These are phyloP conservation scores for Yarrowia osloensis DNA, from an alignment of 805 yeast genomes.

Conservation along the genomic window DNA sequence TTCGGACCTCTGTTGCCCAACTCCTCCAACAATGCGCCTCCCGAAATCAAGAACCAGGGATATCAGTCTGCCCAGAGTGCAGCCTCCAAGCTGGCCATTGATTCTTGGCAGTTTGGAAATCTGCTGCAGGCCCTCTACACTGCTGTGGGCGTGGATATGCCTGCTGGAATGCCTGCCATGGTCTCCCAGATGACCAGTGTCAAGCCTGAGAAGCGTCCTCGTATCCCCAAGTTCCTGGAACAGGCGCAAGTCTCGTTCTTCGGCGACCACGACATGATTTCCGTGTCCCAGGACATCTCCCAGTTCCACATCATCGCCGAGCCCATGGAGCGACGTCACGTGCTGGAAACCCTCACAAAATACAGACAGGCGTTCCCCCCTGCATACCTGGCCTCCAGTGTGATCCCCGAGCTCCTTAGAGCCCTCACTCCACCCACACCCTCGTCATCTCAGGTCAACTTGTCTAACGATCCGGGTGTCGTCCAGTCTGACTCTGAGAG, in stretches of 20 bases:
- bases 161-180: slow-evolving; percentile 22
- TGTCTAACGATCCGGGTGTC: slow-evolving; percentile 30
- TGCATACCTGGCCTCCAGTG: slow-evolving; percentile 57
- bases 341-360: slow-evolving; percentile 7
- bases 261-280: slow-evolving; percentile 23
- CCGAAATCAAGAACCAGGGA: slow-evolving; percentile 54
- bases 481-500: slow-evolving; percentile 33
- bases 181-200: slow-evolving; percentile 6
- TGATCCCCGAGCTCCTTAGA: slow-evolving; percentile 70
- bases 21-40: slow-evolving; percentile 47
- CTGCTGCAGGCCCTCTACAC: slow-evolving; percentile 39
- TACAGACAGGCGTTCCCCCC: slow-evolving; percentile 46
- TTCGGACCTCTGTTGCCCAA: slow-evolving; percentile 19
- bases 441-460: slow-evolving; percentile 13
- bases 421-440: slow-evolving; percentile 36
- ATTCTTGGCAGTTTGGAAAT: slow-evolving; percentile 64
- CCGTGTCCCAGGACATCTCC: slow-evolving; percentile 3
- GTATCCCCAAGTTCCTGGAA: slow-evolving; percentile 20
- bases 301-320: slow-evolving; percentile 23
- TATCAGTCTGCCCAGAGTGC: slow-evolving; percentile 44
- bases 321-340: slow-evolving; percentile 10
- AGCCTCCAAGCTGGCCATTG: slow-evolving; percentile 45
- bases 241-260: slow-evolving; percentile 13
- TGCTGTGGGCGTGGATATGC: slow-evolving; percentile 9
- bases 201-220: slow-evolving; percentile 9